phyloP scores from a whole-genome alignment of 78 protist species.

The Bigelowiella natans region DNA sequence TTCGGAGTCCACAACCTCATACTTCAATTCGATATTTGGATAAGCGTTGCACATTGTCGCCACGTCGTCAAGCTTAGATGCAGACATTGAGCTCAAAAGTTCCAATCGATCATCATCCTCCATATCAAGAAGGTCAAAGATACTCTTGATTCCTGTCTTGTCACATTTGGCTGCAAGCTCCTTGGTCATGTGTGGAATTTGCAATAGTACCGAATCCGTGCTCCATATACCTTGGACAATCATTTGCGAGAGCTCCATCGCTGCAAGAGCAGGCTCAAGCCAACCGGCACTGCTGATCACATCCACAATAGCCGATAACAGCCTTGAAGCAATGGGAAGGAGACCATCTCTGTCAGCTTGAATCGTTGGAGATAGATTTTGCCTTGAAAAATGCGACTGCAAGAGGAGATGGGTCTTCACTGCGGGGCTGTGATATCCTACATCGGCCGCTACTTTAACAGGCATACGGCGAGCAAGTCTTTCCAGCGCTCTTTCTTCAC shows the following conservation, averaged over 20 bases:
- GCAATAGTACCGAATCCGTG: conserved; percentile 42
- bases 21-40: conserved; percentile 47
- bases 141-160: conserved; percentile 37
- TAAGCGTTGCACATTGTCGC: conserved; percentile 53
- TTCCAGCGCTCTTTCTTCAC: conserved; percentile 62
- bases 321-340: conserved; percentile 8
- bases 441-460: conserved; percentile 18
- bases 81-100: conserved; percentile 35
- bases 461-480: conserved; percentile 63
- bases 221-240: conserved; percentile 63
- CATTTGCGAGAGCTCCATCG: conserved; percentile 91
- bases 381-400: conserved; percentile 52
- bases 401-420: conserved; percentile 72
- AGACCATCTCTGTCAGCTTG: neutral
- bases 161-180: conserved; percentile 25
- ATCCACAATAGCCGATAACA: conserved; percentile 80
- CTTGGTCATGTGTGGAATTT: conserved; percentile 68
- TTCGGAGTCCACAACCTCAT: conserved; percentile 41
- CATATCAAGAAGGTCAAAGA: conserved; percentile 75
- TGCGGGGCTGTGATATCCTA: conserved; percentile 50
- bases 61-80: conserved; percentile 29
- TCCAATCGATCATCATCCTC: conserved; percentile 59
- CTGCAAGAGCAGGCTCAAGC: conserved; percentile 80
- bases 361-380: conserved; percentile 31
- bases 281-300: conserved; percentile 61